A percentile compares a stretch with the other conserved stretches of the same genome.
Conservation (phyloP, 139 green algal genomes). For the Chlorella vulgaris region DNA sequence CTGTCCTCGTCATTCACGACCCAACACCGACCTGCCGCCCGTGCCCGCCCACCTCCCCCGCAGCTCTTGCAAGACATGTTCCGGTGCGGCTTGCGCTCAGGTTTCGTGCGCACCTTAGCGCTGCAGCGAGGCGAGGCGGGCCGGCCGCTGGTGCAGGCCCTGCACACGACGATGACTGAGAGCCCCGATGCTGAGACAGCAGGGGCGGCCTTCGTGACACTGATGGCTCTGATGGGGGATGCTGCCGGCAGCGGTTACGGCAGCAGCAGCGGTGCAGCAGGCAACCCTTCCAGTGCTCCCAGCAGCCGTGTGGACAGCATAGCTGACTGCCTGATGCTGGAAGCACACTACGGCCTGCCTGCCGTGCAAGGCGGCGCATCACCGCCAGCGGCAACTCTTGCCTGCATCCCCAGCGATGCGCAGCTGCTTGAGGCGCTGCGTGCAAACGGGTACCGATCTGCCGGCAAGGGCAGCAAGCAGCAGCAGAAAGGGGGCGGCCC, state of each 20-base stretch:
- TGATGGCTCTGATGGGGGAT: conserved; percentile 23
- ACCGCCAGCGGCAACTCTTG: background rate
- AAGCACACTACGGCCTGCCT: background rate
- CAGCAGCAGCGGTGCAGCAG: background rate
- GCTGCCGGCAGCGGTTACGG: background rate
- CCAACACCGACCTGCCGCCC: background rate
- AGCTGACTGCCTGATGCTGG: background rate
- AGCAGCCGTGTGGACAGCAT: background rate
- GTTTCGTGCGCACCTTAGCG: conserved; percentile 1
- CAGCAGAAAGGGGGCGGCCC: background rate
- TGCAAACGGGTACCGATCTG: conserved; percentile 11
- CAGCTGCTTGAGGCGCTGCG: conserved; percentile 15
- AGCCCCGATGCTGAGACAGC: conserved; percentile 6
- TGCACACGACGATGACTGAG: background rate
- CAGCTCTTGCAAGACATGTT: conserved; percentile 15
- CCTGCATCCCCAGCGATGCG: background rate
- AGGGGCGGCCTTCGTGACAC: conserved; percentile 20
- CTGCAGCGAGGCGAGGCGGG: conserved; percentile 2
- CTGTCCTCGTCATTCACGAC: background rate
- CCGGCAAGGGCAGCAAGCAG: background rate
- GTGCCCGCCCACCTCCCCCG: no score
- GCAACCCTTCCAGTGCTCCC: background rate
- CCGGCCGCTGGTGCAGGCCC: background rate
- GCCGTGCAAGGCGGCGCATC: background rate
- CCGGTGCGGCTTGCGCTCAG: background rate